A percentile compares a stretch with the other conserved stretches of the same genome.
phyloP scores from a whole-genome alignment of 1,139 yeast genomes.

The Debaryomyces fabryi region DNA sequence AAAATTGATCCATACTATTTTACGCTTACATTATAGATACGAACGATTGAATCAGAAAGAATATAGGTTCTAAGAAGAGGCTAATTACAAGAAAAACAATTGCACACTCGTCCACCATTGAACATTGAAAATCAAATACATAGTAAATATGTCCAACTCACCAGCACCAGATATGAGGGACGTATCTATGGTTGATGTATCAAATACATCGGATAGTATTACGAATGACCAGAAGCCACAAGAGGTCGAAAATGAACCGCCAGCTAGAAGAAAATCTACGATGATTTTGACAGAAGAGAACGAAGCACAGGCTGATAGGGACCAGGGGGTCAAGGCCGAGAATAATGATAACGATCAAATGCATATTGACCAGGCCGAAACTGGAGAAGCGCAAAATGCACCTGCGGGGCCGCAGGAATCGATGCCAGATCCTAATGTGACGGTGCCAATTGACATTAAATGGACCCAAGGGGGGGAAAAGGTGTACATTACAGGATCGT shows the following conservation, averaged over 20 bases:
- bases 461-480: conserved; percentile 96
- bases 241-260: conserved; percentile 16
- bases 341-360: conserved; percentile 20
- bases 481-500: conserved; percentile 60
- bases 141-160: conserved; percentile 9
- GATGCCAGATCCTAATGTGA: conserved; percentile 29
- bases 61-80: background rate
- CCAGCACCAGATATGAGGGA: conserved; percentile 24
- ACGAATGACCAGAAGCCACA: conserved; percentile 8
- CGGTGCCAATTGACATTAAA: conserved; percentile 77
- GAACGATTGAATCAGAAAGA: background rate
- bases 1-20: background rate
- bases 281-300: conserved; percentile 44
- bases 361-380: conserved; percentile 23
- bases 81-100: background rate
- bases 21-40: background rate
- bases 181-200: conserved; percentile 49
- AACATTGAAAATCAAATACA: background rate
- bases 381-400: conserved; percentile 18
- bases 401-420: conserved; percentile 15
- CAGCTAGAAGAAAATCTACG: conserved; percentile 44
- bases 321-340: conserved; percentile 13
- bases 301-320: conserved; percentile 44
- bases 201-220: conserved; percentile 27
- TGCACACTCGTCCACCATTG: background rate